Evolutionary conservation across 2,329 filamentous ascomycete genomes (phyloP), one percentile per base, ranked within the genome.

Genomic region (Aphanoascus verrucosus): DNA sequence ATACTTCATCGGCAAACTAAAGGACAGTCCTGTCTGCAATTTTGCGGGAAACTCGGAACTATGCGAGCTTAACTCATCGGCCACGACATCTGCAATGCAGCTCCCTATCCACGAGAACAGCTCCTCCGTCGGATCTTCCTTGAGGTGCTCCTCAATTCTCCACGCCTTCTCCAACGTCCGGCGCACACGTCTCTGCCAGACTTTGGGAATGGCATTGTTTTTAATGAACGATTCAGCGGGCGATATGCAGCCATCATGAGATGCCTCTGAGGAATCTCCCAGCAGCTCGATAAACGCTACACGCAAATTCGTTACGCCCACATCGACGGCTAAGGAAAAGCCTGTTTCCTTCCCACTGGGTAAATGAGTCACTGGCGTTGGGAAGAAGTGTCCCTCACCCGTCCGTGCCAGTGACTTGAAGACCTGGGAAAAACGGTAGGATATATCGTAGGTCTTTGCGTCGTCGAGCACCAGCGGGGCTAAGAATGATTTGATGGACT

Each of bases 31-130:
- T 56, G 67, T 69, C 9, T 62, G 61, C 37, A 72, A 57, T 52
- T 71, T 67, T 2, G 59, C 60, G 17, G 62, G 65, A 8, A 62
- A 58, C 38, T 61, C 59, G 6, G 62, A 62, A 51, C 61, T 63
- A 49, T 64, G 59, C 45, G 57, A 67, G n/a, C 58, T 57, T 31
- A 72, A 52, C 31, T 66, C 62, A 56, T 81, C 76, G 34, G 69
- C 69, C n/a, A 90, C 80, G 1, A 89, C 84, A 52, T 83, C 74
- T 9, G 83, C 84, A 58, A 90, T 86, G 61, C 83, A 84, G 59
- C 77, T 73, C 35, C 85, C 86, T 58, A 90, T 86, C 85, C 86
- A 90, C 14, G 75, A 69, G 64, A 90, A 90, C 1, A 90, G 72
- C 23, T 80, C 80, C 53, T 84, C 78, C 1, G 83, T 78, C 55